These are phyloP conservation scores for Mollisiaceae sp. DNA, from an alignment of 2,329 filamentous ascomycete genomes.

Conservation along the genomic window DNA sequence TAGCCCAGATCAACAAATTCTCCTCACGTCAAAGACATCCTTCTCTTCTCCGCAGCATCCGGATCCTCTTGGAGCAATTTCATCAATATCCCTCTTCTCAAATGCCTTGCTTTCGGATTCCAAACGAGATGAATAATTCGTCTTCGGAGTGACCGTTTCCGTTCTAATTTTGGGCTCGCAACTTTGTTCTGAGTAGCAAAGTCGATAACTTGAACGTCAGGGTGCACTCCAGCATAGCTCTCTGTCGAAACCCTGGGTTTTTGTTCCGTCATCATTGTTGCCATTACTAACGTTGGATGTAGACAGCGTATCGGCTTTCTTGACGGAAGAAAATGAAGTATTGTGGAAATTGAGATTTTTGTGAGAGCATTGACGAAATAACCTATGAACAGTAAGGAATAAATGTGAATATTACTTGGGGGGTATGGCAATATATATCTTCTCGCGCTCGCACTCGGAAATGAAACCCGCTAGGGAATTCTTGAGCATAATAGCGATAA, in stretches of 20 bases:
- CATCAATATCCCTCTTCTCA: conserved; percentile 20
- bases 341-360: neutral
- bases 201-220: conserved; percentile 18
- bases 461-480: neutral
- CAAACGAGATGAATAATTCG: conserved; percentile 11
- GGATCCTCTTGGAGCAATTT: neutral
- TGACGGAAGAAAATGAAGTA: neutral
- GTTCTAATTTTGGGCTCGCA: neutral
- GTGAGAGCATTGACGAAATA: neutral
- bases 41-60: neutral
- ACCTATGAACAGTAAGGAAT: neutral
- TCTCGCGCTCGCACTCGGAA: neutral
- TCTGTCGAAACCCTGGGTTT: neutral
- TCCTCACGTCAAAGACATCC: conserved; percentile 1
- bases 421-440: neutral
- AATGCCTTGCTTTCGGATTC: conserved; percentile 22
- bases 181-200: conserved; percentile 11
- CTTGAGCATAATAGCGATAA: neutral
- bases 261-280: conserved; percentile 7
- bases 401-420: neutral
- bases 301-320: neutral
- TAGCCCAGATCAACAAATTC: neutral
- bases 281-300: neutral
- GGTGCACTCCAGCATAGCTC: neutral
- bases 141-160: conserved; percentile 12